Conservation (phyloP, 176 grass and related monocot genomes). For the Elymus sibiricus region DNA sequence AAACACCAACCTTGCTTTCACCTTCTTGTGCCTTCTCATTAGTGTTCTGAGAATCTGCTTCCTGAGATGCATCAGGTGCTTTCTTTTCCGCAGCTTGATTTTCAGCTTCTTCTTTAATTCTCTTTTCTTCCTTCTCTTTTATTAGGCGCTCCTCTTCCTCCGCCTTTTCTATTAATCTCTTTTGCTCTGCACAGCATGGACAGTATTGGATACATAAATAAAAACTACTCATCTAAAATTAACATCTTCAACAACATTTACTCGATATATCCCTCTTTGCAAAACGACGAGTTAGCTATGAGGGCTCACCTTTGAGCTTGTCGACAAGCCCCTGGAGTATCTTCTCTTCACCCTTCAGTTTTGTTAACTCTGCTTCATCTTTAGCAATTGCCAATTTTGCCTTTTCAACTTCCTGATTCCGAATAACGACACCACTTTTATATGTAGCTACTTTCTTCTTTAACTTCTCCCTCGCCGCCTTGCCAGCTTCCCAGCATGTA, state of each 20-base stretch:
- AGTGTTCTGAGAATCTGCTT: conserved; percentile 37
- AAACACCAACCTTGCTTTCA: conserved; percentile 54
- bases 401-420: conserved; percentile 77
- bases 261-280: neutral
- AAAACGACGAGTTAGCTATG: neutral
- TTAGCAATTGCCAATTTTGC: conserved; percentile 77
- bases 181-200: conserved; percentile 63
- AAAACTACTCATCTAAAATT: neutral
- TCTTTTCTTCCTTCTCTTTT: conserved; percentile 95
- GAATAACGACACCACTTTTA: conserved; percentile 72
- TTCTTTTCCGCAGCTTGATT: conserved; percentile 46
- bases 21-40: conserved; percentile 35
- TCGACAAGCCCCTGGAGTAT: conserved; percentile 72
- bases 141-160: conserved; percentile 77
- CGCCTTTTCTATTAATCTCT: conserved; percentile 86
- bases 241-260: conserved; percentile 15
- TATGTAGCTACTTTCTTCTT: conserved; percentile 84
- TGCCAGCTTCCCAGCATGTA: conserved; percentile 98
- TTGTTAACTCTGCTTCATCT: conserved; percentile 70
- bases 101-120: conserved; percentile 78
- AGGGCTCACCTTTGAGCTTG: conserved; percentile 77
- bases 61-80: conserved; percentile 41
- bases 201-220: neutral
- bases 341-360: conserved; percentile 87
- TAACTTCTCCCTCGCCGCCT: conserved; percentile 80